Evolutionary conservation across 768 basidiomycete genomes (phyloP).

Genomic region (Coprinopsis strossmayeri): DNA sequence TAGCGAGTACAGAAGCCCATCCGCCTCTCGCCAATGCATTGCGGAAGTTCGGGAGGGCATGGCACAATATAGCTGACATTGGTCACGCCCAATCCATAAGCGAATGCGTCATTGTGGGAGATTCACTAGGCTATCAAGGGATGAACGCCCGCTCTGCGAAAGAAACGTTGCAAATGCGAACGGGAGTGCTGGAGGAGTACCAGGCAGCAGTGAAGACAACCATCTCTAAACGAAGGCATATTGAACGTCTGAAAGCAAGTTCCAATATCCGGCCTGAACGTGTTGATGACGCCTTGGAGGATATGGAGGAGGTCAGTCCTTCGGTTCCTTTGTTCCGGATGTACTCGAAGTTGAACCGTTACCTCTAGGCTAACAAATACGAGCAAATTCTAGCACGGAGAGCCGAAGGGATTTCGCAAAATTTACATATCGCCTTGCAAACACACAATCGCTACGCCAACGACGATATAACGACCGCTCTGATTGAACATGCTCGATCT

Average conservation of each 20-base stretch:
- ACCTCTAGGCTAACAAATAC: conserved; percentile 74
- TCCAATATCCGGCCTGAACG: conserved; percentile 79
- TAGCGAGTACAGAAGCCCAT: conserved; percentile 86
- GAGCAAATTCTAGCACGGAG: conserved; percentile 79
- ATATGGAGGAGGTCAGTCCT: conserved; percentile 76
- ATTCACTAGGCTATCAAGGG: conserved; percentile 93
- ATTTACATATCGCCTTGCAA: conserved; percentile 81
- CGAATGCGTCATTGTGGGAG: conserved; percentile 94
- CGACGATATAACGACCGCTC: conserved; percentile 83
- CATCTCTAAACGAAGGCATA: conserved; percentile 87
- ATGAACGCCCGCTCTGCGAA: conserved; percentile 96
- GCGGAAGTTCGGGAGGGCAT: conserved; percentile 78
- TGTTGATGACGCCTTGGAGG: conserved; percentile 88
- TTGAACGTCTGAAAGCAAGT: conserved; percentile 83
- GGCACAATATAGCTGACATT: conserved; percentile 84
- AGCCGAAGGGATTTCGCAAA: conserved; percentile 91
- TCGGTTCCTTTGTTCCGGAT: conserved; percentile 3
- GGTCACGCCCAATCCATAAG: conserved; percentile 89
- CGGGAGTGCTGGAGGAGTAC: conserved; percentile 88
- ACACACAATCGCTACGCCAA: conserved; percentile 83
- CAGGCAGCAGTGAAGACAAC: conserved; percentile 89
- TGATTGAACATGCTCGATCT: conserved; percentile 90
- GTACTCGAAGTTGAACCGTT: conserved; percentile 1
- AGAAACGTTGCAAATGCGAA: conserved; percentile 86
- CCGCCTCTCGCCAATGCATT: conserved; percentile 78